A percentile compares a stretch with the other conserved stretches of the same genome.
Conservation (phyloP, 2,329 filamentous ascomycete species). For the Decorospora gaudefroyi region DNA sequence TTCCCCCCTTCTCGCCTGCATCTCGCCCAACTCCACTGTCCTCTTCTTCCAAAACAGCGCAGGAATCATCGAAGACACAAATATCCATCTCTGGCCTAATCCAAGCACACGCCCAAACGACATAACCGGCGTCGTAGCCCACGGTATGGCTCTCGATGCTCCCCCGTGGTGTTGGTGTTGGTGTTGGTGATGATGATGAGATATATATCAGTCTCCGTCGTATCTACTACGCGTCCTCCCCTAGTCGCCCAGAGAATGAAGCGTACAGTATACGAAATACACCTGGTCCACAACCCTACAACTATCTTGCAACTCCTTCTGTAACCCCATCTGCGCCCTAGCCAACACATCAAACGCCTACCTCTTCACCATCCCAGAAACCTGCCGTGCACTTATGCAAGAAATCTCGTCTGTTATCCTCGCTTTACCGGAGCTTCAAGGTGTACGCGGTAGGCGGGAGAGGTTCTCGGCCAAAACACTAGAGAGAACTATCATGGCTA, state of each 20-base stretch:
- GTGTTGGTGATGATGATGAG: no score
- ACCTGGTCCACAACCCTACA: constrained; percentile 4
- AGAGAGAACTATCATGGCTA: constrained; percentile 3
- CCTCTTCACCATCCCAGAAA: constrained; percentile 11
- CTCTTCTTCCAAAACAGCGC: constrained; percentile 9
- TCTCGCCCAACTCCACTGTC: background rate
- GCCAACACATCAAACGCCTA: constrained; percentile 6
- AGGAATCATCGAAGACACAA: constrained; percentile 10
- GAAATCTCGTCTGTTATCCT: constrained; percentile 11
- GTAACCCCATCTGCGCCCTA: constrained; percentile 11
- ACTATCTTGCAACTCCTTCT: constrained; percentile 6
- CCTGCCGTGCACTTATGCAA: constrained; percentile 1
- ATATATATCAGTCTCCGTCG: background rate
- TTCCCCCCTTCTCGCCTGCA: constrained; percentile 9
- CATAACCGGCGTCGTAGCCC: constrained; percentile 3
- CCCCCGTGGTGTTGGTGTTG: no score
- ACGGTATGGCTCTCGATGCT: constrained; percentile 9
- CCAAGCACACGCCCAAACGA: constrained; percentile 4
- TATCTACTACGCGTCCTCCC: constrained; percentile 4
- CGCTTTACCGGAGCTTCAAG: constrained; percentile 7
- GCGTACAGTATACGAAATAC: no score
- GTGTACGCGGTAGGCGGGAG: constrained; percentile 1
- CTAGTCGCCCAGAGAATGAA: no score
- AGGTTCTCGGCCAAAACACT: constrained; percentile 4
- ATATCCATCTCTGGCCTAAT: constrained; percentile 1